phyloP scores from a whole-genome alignment of 345 rosid genomes.

The Populus ilicifolia region DNA sequence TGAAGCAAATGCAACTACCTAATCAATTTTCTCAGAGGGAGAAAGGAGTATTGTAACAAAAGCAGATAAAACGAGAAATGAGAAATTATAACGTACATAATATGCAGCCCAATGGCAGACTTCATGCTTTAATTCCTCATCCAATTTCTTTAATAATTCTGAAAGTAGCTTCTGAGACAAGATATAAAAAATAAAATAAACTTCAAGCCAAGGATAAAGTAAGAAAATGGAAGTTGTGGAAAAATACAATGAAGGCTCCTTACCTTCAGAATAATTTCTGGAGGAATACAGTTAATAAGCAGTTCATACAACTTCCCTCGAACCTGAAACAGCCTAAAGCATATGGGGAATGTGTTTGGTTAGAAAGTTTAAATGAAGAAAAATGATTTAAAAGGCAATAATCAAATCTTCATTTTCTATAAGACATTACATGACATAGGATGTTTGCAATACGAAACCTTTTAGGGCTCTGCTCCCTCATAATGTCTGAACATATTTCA shows the following conservation, averaged over 20 bases:
- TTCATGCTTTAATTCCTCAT: conserved; percentile 90
- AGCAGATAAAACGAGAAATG: neutral
- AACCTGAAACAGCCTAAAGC: conserved; percentile 76
- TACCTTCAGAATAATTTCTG: conserved; percentile 83
- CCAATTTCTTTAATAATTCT: conserved; percentile 82
- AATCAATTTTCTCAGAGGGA: neutral
- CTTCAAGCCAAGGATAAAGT: conserved; percentile 1
- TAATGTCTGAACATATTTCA: conserved; percentile 78
- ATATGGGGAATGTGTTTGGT: conserved; percentile 9
- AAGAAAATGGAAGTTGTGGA: neutral
- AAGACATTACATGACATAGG: neutral
- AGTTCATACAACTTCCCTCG: conserved; percentile 87
- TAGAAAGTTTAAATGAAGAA: conserved; percentile 10
- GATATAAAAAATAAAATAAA: neutral
- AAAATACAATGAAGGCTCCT: neutral
- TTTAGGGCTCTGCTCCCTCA: conserved; percentile 97
- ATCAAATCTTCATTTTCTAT: neutral
- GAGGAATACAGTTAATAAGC: conserved; percentile 83
- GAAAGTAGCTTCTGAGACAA: conserved; percentile 60
- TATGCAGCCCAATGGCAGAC: conserved; percentile 96
- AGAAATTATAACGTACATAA: conserved; percentile 51
- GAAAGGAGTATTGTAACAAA: conserved; percentile 1
- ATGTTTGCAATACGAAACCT: conserved; percentile 33
- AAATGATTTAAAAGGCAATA: neutral
- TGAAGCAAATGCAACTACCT: neutral